Evolutionary conservation across 176 grass and related monocot species (phyloP), one percentile per base, ranked within the genome.

Genomic region (Ampelocalamus luodianensis): DNA sequence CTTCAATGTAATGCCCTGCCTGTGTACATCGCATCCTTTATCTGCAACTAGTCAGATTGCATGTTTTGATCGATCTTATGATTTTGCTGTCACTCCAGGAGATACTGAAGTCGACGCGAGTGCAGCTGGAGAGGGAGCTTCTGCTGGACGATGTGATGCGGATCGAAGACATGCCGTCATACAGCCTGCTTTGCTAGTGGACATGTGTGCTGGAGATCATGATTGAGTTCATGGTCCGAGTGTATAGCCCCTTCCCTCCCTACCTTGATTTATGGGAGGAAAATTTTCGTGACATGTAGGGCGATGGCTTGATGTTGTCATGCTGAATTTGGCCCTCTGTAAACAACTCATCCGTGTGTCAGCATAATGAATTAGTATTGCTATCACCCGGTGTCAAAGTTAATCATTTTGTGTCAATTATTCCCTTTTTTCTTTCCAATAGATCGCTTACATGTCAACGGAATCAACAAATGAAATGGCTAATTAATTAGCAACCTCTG

Each of bases 161-260:
- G 72, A 98, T 98, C 34, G 96, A 98, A 95, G 93, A 98, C 79
- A 98, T 98, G 93, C 96, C 96, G 13, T 98, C 96, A 34, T 98
- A 95, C 76, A 90, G 80, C 80, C 81, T 95, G 55, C 96, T 98
- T 77, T 89, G 89, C 77, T 98, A 93, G 83, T 56, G 43, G 59
- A 43, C 58, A 69, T 74, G 54, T 78, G 37, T 7, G 55, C 38
- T 20, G 69, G n/a, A 62, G 20, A 65, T 81, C 42, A 76, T 58
- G 17, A 80, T 29, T 55, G 60, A 32, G 78, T 44, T 82, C 26
- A 48, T 77, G 66, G 54, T 88, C 80, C 51, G 89, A 85, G 40
- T 92, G 87, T 88, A 92, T 83, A 94, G 83, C 24, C 44, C 26
- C 56, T 72, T 53, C 71, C 85, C 73, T 81, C 71, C 85, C 73